Conservation (phyloP, 306 rosid species). For the Sesbania bispinosa region DNA sequence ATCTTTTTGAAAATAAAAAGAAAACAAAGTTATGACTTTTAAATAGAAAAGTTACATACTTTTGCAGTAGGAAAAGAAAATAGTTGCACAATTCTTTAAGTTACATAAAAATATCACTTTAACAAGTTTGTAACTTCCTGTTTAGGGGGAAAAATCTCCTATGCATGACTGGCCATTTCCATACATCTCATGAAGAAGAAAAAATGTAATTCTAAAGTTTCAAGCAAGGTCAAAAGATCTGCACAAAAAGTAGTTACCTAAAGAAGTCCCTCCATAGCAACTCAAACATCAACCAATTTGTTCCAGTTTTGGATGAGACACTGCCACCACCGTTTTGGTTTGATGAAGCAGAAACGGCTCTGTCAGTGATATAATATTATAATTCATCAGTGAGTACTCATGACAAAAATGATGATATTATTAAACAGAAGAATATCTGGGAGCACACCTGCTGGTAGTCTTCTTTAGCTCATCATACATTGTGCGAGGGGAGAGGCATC, state of each 20-base stretch:
- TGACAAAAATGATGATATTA: neutral
- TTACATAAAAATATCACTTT: neutral
- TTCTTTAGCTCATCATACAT: constrained; percentile 85
- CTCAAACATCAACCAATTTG: constrained; percentile 89
- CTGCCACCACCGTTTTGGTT: constrained; percentile 52
- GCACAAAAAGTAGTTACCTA: constrained; percentile 50
- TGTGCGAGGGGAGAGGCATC: constrained; percentile 89
- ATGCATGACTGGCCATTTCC: neutral
- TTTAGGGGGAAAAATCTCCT: neutral
- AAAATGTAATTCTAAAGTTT: neutral
- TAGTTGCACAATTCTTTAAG: too few relatives aligned
- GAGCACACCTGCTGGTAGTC: constrained; percentile 60
- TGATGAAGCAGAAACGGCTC: constrained; percentile 57
- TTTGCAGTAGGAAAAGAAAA: too few relatives aligned
- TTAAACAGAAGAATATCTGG: constrained; percentile 13
- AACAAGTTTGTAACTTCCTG: neutral
- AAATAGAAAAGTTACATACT: too few relatives aligned
- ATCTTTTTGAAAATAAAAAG: too few relatives aligned
- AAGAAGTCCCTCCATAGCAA: constrained; percentile 98
- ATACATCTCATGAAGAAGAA: neutral
- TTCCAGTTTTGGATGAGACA: constrained; percentile 52
- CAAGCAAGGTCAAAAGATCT: constrained; percentile 1
- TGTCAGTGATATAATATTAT: constrained; percentile 25
- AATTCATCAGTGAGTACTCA: constrained; percentile 17
- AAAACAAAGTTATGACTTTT: too few relatives aligned